A percentile compares a stretch with the other conserved stretches of the same genome.
Evolutionary conservation across 2,329 filamentous ascomycete genomes (phyloP).

Genomic region (Helotiales sp.): DNA sequence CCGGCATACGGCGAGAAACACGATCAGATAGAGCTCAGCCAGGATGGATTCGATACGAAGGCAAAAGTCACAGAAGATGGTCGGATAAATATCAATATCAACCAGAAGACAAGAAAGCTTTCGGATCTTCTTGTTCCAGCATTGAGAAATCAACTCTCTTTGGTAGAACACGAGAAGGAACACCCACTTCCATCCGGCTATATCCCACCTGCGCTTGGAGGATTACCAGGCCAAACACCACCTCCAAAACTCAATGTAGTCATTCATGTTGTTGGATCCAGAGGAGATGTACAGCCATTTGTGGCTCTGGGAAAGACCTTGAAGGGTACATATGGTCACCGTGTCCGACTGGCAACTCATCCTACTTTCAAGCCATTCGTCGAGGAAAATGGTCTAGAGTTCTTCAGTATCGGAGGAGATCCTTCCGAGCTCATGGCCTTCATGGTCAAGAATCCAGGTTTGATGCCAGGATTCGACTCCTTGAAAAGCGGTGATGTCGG

Average conservation of each 20-base stretch:
- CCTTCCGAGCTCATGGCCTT: constrained; percentile 81
- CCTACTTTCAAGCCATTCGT: constrained; percentile 71
- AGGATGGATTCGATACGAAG: constrained; percentile 66
- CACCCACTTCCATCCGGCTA: constrained; percentile 67
- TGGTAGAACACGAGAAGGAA: constrained; percentile 51
- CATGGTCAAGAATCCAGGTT: constrained; percentile 87
- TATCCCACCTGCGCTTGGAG: constrained; percentile 74
- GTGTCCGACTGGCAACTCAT: constrained; percentile 77
- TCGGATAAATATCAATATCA: constrained; percentile 79
- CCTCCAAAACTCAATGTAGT: constrained; percentile 70
- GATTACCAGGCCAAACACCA: constrained; percentile 61
- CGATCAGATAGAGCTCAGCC: constrained; percentile 62
- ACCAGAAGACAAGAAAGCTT: constrained; percentile 69
- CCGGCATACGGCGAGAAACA: constrained; percentile 64
- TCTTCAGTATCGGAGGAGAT: constrained; percentile 78
- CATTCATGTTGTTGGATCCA: constrained; percentile 75
- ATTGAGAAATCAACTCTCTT: constrained; percentile 57
- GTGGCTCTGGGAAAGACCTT: constrained; percentile 70
- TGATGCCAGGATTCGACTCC: constrained; percentile 82
- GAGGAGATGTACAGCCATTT: constrained; percentile 79
- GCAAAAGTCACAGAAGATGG: constrained; percentile 72
- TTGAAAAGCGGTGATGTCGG: constrained; percentile 78
- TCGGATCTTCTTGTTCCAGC: constrained; percentile 71
- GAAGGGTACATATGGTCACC: constrained; percentile 68
- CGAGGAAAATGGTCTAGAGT: constrained; percentile 72